Evolutionary conservation across 257 asterid species (phyloP), one percentile per base, ranked within the genome.

Genomic region (Fraxinus excelsior): DNA sequence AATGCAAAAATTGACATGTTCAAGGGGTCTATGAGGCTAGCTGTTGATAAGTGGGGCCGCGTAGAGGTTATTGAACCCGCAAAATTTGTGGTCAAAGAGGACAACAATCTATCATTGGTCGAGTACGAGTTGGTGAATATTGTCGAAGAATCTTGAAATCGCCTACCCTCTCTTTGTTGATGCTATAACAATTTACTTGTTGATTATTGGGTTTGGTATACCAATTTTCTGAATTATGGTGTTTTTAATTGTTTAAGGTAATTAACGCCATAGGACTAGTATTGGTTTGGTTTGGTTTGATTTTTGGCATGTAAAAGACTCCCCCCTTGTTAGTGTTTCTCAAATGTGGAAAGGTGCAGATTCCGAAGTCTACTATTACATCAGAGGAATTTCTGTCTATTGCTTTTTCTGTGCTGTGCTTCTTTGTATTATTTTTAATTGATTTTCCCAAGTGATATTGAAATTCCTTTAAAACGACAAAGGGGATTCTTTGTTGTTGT

Each of bases 101-200:
- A 89, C 71, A 92, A 90, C 86, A 90, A 92, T 80, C 77, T 92
- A 32, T 92, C 97, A 60, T 80, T 92, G 69, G 89, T 92, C 4
- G 97, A 92, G 82, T 92, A 92, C n/a, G 97, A 92, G 86, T 76
- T 90, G 90, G 97, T 92, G 82, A 90, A 83, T 76, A 91, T 86
- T 6, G 89, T 10, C 14, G 91, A 89, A 80, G 88, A 91, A 85
- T 87, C 91, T 82, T 86, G 85, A 84, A 76, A 66, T 76, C 68
- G 31, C 29, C 70, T 31, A 73, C 76, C 64, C 29, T 71, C 76
- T 67, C 74, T 56, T 71, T 58, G 68, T 71, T 74, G 73, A 58
- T 80, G 80, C 68, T 60, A 73, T 86, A 70, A 77, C 49, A 31
- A 64, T 74, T 76, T 56, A 70, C 77, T 78, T 76, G 76, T 86